Evolutionary conservation across 306 rosid genomes (phyloP), one percentile per base, ranked within the genome.

Genomic region (Malus asiatica): DNA sequence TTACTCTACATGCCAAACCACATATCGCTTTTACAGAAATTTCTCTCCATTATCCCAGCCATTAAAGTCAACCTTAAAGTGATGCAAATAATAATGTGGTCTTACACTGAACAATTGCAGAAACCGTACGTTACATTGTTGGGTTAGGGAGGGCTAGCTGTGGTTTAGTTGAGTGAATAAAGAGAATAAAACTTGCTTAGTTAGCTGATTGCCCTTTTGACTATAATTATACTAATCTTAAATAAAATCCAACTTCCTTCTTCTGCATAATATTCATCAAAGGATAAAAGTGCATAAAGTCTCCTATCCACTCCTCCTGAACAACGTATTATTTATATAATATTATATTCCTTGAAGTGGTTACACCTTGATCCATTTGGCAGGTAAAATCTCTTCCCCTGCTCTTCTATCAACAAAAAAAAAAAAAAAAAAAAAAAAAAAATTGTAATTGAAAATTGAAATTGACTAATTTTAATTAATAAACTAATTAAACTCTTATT

Each of bases 121-220:
- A 67, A 15, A 10, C 42, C 38, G 27, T 9, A 42, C 75, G 5
- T 66, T 81, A 25, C 63, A 32, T 40, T 78, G 82, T 70, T 80
- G 84, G 86, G 81, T 83, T 87, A 83, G 86, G 82, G 76, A 76
- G 75, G 76, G 61, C 63, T 59, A 23, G 45, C 30, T 62, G 76
- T 84, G 89, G 88, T 77, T 88, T 84, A 68, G 93, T 87, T 87
- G 82, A 75, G 74, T 80, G 77, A 81, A 68, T 44, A 72, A 58
- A 73, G 82, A 69, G 64, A 48, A 64, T 79, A 62, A 38, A 74
- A 12, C 63, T 51, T 44, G 22, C 64, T 4, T 19, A 23, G 58
- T 15, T 22, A 38, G 77, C 60, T 60, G 77, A 23, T 60, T 73
- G 77, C 53, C 70, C 67, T 23, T 59, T 79, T 32, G n/a, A 66